phyloP scores from a whole-genome alignment of 352 stramenopile species.

The Pythium aristosporum region DNA sequence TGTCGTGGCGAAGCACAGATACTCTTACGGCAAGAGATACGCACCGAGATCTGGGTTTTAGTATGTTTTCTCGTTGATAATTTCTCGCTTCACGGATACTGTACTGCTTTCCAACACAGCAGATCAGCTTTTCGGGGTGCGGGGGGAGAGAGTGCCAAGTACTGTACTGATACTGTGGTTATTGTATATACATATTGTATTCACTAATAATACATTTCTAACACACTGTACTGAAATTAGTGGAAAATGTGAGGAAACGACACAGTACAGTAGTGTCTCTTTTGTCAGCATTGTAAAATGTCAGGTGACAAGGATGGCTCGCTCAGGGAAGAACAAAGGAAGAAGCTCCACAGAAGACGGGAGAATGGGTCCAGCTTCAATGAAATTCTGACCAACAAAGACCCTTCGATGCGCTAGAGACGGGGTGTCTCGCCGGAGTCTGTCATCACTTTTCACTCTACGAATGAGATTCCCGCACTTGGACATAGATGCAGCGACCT shows the following conservation, averaged over 20 bases:
- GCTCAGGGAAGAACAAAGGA: background rate
- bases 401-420: constrained; percentile 1
- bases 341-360: too few species aligned
- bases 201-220: too few species aligned
- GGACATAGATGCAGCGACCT: constrained; percentile 16
- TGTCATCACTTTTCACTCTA: background rate
- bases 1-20: constrained; percentile 9
- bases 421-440: background rate
- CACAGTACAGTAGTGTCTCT: background rate
- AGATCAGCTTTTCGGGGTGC: background rate
- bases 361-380: constrained; percentile 1
- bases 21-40: background rate
- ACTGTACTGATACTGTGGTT: too few species aligned
- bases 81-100: background rate
- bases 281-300: background rate
- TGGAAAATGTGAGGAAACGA: too few species aligned
- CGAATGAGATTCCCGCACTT: background rate
- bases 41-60: background rate
- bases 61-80: too few species aligned
- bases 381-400: constrained; percentile 9
- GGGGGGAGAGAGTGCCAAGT: too few species aligned
- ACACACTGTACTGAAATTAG: too few species aligned
- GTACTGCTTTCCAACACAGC: background rate
- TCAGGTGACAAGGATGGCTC: constrained; percentile 7
- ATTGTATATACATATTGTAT: too few species aligned